Conservation (phyloP, 2,329 filamentous ascomycete species). For the Alternaria sp. region DNA sequence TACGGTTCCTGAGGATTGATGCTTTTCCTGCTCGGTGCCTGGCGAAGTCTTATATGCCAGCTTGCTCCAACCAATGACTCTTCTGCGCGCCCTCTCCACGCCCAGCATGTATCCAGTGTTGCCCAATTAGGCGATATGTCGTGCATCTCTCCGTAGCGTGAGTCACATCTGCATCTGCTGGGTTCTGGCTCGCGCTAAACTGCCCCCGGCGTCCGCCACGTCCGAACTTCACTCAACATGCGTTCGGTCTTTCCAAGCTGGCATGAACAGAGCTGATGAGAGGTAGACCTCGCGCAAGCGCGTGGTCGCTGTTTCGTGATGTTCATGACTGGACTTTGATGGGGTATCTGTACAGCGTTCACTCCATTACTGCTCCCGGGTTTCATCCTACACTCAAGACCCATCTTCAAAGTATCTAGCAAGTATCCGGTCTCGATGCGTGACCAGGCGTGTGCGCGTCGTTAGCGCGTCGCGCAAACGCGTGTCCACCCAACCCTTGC, state of each 20-base stretch:
- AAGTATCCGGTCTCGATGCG: conserved; percentile 67
- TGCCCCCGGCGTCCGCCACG: conserved; percentile 8
- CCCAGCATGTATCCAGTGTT: conserved; percentile 19
- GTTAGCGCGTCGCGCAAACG: conserved; percentile 64
- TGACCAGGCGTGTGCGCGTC: conserved; percentile 66
- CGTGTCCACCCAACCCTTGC: conserved; percentile 65
- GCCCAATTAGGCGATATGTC: conserved; percentile 36
- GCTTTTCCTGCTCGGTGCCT: conserved; percentile 10
- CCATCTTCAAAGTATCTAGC: conserved; percentile 54
- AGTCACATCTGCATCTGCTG: conserved; percentile 36
- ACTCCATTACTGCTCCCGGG: background rate
- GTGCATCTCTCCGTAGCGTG: conserved; percentile 32
- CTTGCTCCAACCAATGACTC: conserved; percentile 27
- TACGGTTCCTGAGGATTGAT: conserved; percentile 13
- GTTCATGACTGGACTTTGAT: background rate
- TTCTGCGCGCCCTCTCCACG: conserved; percentile 18
- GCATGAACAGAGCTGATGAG: background rate
- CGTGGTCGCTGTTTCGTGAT: background rate
- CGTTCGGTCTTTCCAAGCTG: background rate
- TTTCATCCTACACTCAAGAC: conserved; percentile 5
- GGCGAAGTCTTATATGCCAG: conserved; percentile 13
- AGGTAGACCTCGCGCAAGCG: background rate
- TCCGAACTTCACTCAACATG: background rate
- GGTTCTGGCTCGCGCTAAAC: conserved; percentile 13
- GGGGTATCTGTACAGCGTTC: background rate